Base-by-base conservation (phyloP, 805 yeast species). In the Saccharomyces paradoxus region DNA sequence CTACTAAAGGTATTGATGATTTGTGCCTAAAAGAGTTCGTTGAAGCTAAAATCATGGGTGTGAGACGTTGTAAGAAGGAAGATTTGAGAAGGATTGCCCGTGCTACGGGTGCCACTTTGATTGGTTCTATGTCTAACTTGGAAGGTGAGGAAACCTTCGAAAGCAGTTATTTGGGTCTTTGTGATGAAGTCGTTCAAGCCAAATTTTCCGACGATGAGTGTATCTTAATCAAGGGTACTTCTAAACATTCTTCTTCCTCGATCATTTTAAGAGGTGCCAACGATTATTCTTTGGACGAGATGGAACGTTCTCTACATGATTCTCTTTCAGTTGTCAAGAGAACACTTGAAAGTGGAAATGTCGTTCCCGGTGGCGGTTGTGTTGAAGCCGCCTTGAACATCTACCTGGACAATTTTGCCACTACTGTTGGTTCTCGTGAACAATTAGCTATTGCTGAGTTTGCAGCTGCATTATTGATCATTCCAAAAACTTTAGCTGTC, bases 331-430 rank as follows among this genome's bases (percentile, higher is more conserved):
- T 94, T 41, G 96, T 94, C 41, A 94, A 94, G 76, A 84, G 99
- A 69, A 90, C 98, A 12, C 79, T 95, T 61, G 99, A 94, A 73
- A 83, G 92, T 65, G 98, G 97, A 22, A 74, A 81, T 61, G 91
- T 95, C 55, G 99, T 94, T 5, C 98, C 99, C 47, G 99, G 99
- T 58, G 99, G 99, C 60, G 99, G 99, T 57, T 95, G 96, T n/a
- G 99, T 94, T 37, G 99, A 94, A 74, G 80, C 96, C 51, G 98
- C 98, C 2, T 79, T 94, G 67, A 91, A 90, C 75, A 90, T 94
- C 52, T 94, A 89, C 71, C 77, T 94, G 69, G 99, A 94, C 72
- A 92, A 89, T 70, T 94, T 94, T 72, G 99, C 99, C 50, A 94
- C 98, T 8, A 90, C 98, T 0, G 92, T 94, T 51, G 97, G 98